A percentile compares a stretch with the other conserved stretches of the same genome.
phyloP scores from a whole-genome alignment of 805 yeast genomes.

The Barnettozyma siamensis region DNA sequence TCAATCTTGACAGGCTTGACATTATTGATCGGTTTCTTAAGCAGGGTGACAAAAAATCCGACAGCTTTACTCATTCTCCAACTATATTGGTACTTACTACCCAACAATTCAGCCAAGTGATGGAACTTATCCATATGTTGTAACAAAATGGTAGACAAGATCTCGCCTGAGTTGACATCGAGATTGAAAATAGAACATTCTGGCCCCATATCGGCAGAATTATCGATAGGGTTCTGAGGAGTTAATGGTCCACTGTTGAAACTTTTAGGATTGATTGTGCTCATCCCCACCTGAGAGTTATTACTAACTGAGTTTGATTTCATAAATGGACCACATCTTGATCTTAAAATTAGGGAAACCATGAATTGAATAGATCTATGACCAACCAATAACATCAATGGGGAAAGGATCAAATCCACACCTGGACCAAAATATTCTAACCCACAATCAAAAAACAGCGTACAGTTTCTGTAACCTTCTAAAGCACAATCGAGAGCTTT shows the following conservation, averaged over 20 bases:
- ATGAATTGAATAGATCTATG: constrained; percentile 53
- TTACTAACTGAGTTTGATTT: constrained; percentile 12
- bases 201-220: constrained; percentile 17
- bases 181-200: constrained; percentile 26
- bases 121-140: constrained; percentile 39
- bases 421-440: constrained; percentile 31
- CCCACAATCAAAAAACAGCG: constrained; percentile 35
- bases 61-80: constrained; percentile 61
- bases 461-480: constrained; percentile 38
- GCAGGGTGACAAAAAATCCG: constrained; percentile 34
- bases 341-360: constrained; percentile 48
- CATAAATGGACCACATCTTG: constrained; percentile 39
- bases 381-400: constrained; percentile 45
- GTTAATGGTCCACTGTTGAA: constrained; percentile 15
- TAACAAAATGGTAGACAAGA: constrained; percentile 31
- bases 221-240: constrained; percentile 22
- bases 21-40: constrained; percentile 28
- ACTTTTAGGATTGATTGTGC: constrained; percentile 12
- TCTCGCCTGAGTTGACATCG: constrained; percentile 33
- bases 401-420: constrained; percentile 43
- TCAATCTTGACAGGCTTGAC: constrained; percentile 22
- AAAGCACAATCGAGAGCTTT: constrained; percentile 36
- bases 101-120: constrained; percentile 38
- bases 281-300: background rate
- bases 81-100: constrained; percentile 58